Base-by-base conservation (phyloP, 495 filamentous ascomycete genomes). In the Aspergillus avenaceus region DNA sequence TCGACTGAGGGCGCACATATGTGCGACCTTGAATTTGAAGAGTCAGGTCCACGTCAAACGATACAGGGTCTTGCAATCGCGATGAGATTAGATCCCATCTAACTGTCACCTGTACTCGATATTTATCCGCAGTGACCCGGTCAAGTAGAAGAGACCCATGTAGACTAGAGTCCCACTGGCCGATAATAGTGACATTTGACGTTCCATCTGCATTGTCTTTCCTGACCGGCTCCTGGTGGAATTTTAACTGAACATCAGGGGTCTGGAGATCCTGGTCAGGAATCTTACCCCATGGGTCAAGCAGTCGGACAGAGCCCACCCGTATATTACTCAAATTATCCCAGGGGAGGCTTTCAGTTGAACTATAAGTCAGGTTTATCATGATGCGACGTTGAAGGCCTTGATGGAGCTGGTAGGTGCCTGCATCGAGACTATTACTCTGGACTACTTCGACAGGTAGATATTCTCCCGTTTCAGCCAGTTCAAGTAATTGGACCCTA, bases 151-250 rank as follows among this genome's bases (percentile, higher is more conserved):
- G 76, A 14, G 93, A 99, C 49, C 81, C 83, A 62, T 99, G 93
- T 50, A 92, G 77, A 60, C 88, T 92, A 0, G 95, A 97, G 64
- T 97, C 95, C 93, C 93, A 99, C 62, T 97, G 93, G 8, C 87
- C 91, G 8, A 85, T 69, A 18, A 97, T 73, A 1, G 85, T 91
- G 43, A 95, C 80, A 62, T 87, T 86, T n/a, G 85, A 88, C 1
- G 92, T 97, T 25, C 93, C 93, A 62, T 97, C 91, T 5, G 88
- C 80, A 67, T 96, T 92, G 32, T 84, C 80, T 50, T 84, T 85
- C 48, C 95, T 79, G 41, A 78, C 75, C 3, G 93, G 91, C 37
- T 86, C 83, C 41, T 84, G 78, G 11, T 88, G 70, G 26, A 93
- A 77, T 61, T 87, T 88, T 22, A 99, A 72, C 0, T 83, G 69